These are phyloP conservation scores for Kwoniella bestiolae DNA, from an alignment of 768 basidiomycete genomes.

Conservation along the genomic window DNA sequence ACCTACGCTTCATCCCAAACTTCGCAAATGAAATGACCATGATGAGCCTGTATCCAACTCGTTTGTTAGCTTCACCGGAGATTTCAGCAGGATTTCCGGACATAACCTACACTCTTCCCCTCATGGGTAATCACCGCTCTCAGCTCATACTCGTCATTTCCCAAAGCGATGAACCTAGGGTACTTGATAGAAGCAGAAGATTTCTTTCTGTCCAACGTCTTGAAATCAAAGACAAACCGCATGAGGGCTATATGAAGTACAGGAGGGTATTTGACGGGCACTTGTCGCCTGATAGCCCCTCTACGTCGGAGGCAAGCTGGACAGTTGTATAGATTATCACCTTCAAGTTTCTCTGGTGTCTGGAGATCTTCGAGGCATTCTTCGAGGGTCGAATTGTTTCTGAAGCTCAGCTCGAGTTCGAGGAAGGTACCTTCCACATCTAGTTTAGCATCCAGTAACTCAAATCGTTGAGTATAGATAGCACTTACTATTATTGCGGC, in stretches of 20 bases:
- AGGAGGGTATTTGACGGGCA: constrained; percentile 74
- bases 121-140: constrained; percentile 85
- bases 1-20: constrained; percentile 48
- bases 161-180: constrained; percentile 74
- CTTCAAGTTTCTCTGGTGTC: constrained; percentile 72
- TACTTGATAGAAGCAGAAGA: constrained; percentile 80
- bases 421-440: constrained; percentile 62
- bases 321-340: constrained; percentile 86
- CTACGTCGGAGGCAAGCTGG: constrained; percentile 72
- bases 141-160: constrained; percentile 70
- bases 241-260: constrained; percentile 86
- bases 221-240: constrained; percentile 86
- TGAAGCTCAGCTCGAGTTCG: constrained; percentile 84
- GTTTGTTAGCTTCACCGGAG: no score
- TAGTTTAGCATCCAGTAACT: neutral
- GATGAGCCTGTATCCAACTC: constrained; percentile 59
- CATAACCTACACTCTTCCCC: constrained; percentile 86
- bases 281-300: constrained; percentile 77
- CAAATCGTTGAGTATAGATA: no score
- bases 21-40: constrained; percentile 54
- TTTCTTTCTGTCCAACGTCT: constrained; percentile 81
- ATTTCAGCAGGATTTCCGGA: no score
- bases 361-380: constrained; percentile 71
- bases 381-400: constrained; percentile 67
- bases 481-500: constrained; percentile 57